Percentiles rank a stretch among this genome's conserved stretches.
Evolutionary conservation across 2,329 filamentous ascomycete species (phyloP).

Genomic region (Trichoderma aggressivum): DNA sequence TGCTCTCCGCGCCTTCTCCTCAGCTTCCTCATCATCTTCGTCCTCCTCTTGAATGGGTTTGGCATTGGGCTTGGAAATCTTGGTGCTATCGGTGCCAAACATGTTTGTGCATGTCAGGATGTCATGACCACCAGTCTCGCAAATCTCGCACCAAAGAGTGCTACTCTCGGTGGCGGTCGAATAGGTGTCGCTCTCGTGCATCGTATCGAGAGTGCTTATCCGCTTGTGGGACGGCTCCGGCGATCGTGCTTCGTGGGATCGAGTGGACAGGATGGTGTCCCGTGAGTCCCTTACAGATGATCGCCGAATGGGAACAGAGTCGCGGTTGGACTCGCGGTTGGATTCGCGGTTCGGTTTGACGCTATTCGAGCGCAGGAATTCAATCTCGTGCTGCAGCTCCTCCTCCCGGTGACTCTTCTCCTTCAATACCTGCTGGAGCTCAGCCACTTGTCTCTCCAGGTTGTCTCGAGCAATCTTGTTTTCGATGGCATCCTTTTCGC

Average conservation of each 20-base stretch:
- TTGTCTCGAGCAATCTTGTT: slow-evolving; percentile 51
- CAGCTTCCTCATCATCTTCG: slow-evolving; percentile 20
- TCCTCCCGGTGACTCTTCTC: slow-evolving; percentile 72
- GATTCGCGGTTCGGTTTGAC: slow-evolving; percentile 28
- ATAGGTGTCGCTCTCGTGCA: slow-evolving; percentile 67
- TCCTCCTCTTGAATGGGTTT: background rate
- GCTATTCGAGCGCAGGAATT: slow-evolving; percentile 53
- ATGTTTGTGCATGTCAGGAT: slow-evolving; percentile 93
- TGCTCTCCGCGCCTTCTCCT: slow-evolving; percentile 35
- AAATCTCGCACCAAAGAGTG: slow-evolving; percentile 89
- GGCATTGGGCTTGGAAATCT: slow-evolving; percentile 25
- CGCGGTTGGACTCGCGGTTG: slow-evolving; percentile 22
- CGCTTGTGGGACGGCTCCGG: slow-evolving; percentile 50
- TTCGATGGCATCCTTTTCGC: slow-evolving; percentile 28
- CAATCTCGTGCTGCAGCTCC: slow-evolving; percentile 80
- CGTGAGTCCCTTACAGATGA: slow-evolving; percentile 64
- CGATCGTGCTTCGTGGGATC: slow-evolving; percentile 45
- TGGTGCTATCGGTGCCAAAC: slow-evolving; percentile 55
- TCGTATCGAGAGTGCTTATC: slow-evolving; percentile 59
- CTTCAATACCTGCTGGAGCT: slow-evolving; percentile 70
- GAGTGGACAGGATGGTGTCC: slow-evolving; percentile 59
- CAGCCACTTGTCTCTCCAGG: slow-evolving; percentile 75
- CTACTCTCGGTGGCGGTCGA: slow-evolving; percentile 70
- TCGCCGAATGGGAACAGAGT: slow-evolving; percentile 45
- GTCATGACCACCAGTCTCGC: slow-evolving; percentile 86